Evolutionary conservation across 768 basidiomycete genomes (phyloP).

Genomic region (Termitomyces sp.): DNA sequence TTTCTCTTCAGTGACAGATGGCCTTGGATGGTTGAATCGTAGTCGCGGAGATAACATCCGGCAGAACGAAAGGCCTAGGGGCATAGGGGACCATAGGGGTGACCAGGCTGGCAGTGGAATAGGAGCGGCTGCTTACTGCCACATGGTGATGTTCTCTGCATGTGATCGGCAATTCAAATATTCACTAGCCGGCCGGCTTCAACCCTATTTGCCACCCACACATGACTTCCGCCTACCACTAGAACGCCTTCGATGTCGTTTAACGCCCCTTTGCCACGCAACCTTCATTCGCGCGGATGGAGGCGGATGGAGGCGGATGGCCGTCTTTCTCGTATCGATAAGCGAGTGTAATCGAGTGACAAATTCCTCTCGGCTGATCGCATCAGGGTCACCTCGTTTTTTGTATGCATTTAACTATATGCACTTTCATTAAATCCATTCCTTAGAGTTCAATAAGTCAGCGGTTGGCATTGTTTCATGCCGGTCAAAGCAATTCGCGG

Average conservation of each 20-base stretch:
- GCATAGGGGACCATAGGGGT: too few relatives aligned
- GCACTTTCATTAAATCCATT: not conserved
- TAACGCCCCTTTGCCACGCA: not conserved
- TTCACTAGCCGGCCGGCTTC: not conserved
- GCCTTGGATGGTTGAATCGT: not conserved
- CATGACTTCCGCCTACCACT: not conserved
- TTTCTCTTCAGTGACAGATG: not conserved
- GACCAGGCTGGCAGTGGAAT: not conserved
- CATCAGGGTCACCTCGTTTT: not conserved
- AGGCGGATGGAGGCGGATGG: too few relatives aligned
- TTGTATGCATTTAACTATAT: not conserved
- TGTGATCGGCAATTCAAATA: not conserved
- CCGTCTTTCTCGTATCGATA: not conserved
- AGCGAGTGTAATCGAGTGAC: not conserved
- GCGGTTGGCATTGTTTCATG: not conserved
- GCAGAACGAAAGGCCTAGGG: not conserved
- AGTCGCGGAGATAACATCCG: not conserved
- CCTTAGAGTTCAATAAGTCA: too few relatives aligned
- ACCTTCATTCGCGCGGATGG: not conserved
- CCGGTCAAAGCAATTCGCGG: not conserved
- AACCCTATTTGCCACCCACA: not conserved
- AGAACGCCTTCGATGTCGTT: not conserved
- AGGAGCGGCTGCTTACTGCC: not conserved
- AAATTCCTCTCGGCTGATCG: not conserved
- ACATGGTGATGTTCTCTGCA: not conserved